Base-by-base conservation (phyloP, 345 rosid species). In the Gossypium arboreum region DNA sequence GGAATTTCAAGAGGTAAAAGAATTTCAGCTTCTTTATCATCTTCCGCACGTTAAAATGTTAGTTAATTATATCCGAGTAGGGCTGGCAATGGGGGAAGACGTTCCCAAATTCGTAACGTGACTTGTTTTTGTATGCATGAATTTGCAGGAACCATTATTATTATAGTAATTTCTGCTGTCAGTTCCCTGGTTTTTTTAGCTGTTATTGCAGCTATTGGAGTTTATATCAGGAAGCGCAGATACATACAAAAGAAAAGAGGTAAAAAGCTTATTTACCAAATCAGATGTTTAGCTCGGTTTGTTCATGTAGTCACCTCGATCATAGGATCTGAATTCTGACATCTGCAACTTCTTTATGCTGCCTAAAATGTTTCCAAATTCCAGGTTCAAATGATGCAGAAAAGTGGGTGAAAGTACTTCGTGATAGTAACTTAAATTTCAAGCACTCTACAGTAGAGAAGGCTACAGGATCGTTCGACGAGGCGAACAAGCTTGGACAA, bases 391-490 rank as follows among this genome's bases (percentile, higher is more conserved):
- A 84, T 75, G 90, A 90, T 71, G 94, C 89, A 7, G 81, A 78
- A 13, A 90, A 84, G 72, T 61, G 90, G 84, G 97, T 81, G 57
- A 91, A 89, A 83, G 85, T 85, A 18, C 85, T 94, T 0, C 81
- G 82, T 5, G 97, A 92, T 78, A 90, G 91, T 61, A 90, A 89
- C 90, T 84, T 94, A 87, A 90, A 92, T 84, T 92, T 94, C 86
- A 94, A 92, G 77, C 92, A 90, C 86, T 91, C 98, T 7, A 89
- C 89, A 25, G 85, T 94, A 1, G 99, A 92, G 86, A 94, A 86
- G 62, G 97, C 98, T 3, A 94, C 99, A 7, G 94, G 83, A 70
- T 89, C 93, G 4, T 94, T 94, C 58, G 86, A 83, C 29, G 74
- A 57, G 0, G 84, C 79, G 12, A 92, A 94, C 84, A 92, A 92